These are phyloP conservation scores for Fusarium sp. DNA, from an alignment of 2,329 filamentous ascomycete species.

Conservation along the genomic window DNA sequence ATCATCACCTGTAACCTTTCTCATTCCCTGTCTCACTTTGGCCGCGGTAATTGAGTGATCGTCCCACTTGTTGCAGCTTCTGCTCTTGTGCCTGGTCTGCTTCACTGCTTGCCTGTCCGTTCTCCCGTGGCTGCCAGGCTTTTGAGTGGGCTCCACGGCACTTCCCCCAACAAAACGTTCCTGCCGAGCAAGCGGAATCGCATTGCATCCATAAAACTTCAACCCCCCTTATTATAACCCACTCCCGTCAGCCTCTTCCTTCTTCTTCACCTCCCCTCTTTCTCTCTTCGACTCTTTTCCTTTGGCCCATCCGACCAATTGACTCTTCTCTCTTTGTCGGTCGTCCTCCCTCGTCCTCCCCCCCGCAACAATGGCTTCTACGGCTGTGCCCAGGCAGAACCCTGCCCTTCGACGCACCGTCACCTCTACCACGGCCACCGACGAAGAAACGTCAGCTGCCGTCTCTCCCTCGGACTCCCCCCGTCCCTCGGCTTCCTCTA, in stretches of 20 bases:
- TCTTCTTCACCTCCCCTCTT: conserved; percentile 9
- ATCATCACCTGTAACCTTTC: background rate
- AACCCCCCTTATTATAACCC: conserved; percentile 29
- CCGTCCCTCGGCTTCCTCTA: conserved; percentile 78
- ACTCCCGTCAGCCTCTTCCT: background rate
- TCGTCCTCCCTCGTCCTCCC: conserved; percentile 9
- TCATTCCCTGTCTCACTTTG: conserved; percentile 5
- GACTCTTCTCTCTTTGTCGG: conserved; percentile 35
- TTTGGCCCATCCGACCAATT: conserved; percentile 34
- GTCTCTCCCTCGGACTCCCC: conserved; percentile 72
- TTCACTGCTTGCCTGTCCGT: conserved; percentile 19
- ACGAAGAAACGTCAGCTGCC: conserved; percentile 67
- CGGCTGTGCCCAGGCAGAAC: conserved; percentile 55
- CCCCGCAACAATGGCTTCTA: conserved; percentile 58
- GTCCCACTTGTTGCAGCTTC: conserved; percentile 32
- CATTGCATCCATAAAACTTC: conserved; percentile 37
- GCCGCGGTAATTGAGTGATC: conserved; percentile 21
- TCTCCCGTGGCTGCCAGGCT: conserved; percentile 16
- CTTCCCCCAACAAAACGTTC: conserved; percentile 43
- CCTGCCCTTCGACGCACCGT: conserved; percentile 62
- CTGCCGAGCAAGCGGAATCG: conserved; percentile 31
- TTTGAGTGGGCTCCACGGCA: conserved; percentile 38
- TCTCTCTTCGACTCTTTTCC: conserved; percentile 12
- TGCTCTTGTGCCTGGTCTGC: conserved; percentile 21
- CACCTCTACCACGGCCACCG: conserved; percentile 60